Conservation (phyloP, 148 eudicot species). For the Heliosperma pusillum region DNA sequence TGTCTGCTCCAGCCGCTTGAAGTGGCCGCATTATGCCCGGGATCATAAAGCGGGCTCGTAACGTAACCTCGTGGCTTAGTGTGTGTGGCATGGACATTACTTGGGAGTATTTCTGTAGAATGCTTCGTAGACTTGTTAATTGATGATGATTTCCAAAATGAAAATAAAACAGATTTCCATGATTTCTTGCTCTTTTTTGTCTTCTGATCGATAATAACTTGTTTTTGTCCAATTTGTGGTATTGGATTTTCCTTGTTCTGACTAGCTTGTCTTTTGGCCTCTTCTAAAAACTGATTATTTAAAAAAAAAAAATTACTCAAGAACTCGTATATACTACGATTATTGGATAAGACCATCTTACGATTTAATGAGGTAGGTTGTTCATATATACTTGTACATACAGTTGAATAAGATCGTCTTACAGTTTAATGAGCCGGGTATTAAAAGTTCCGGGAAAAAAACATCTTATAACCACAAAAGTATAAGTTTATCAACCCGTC, state of each 20-base stretch:
- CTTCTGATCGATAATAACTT: background rate
- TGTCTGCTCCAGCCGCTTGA: background rate
- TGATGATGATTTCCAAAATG: constrained; percentile 22
- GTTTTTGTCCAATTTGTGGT: background rate
- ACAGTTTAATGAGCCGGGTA: too few species aligned
- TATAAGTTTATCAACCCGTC: too few species aligned
- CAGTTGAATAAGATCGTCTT: too few species aligned
- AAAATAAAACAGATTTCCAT: constrained; percentile 25
- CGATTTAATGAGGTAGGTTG: background rate
- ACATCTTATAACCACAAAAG: too few species aligned
- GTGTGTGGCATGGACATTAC: background rate
- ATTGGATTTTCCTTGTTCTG: background rate
- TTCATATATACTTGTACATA: too few species aligned
- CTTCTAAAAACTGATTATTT: constrained; percentile 30
- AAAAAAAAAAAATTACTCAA: background rate
- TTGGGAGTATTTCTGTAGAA: constrained; percentile 6
- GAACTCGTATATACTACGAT: background rate
- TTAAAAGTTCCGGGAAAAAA: too few species aligned
- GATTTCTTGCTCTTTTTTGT: constrained; percentile 21
- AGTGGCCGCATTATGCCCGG: background rate
- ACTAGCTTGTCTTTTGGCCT: constrained; percentile 20
- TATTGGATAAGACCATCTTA: background rate
- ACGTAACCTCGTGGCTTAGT: background rate
- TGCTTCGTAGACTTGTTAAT: constrained; percentile 2
- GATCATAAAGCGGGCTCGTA: constrained; percentile 23